Conservation (phyloP, 805 yeast genomes). For the Candida taoyuanica region DNA sequence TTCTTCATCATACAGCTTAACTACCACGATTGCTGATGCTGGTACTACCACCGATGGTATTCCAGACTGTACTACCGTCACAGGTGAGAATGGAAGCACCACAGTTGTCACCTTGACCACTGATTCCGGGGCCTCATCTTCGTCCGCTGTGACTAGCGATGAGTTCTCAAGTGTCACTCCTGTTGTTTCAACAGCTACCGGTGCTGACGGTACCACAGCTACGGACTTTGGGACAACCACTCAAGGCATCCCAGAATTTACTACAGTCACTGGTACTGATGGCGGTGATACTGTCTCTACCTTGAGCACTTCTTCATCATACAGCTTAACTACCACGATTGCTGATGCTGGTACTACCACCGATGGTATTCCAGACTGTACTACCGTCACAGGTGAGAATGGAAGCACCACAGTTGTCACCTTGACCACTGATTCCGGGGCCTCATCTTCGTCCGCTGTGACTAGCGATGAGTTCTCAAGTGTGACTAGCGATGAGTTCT, state of each 20-base stretch:
- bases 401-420: neutral
- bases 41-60: neutral
- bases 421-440: too few species aligned
- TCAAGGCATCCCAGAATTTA: too few species aligned
- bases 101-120: too few species aligned
- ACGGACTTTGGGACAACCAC: too few species aligned
- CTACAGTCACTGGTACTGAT: too few species aligned
- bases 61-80: neutral
- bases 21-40: neutral
- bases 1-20: neutral
- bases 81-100: neutral
- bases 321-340: neutral
- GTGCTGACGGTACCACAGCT: too few species aligned
- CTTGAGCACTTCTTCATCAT: too few species aligned
- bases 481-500: too few species aligned
- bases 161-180: neutral
- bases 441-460: too few species aligned
- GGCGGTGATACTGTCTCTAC: too few species aligned
- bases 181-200: neutral
- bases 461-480: neutral
- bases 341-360: constrained; percentile 2
- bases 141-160: neutral
- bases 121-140: too few species aligned
- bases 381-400: neutral
- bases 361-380: neutral